Conservation (phyloP, 2,329 filamentous ascomycete species). For the Verticillium dahliae region DNA sequence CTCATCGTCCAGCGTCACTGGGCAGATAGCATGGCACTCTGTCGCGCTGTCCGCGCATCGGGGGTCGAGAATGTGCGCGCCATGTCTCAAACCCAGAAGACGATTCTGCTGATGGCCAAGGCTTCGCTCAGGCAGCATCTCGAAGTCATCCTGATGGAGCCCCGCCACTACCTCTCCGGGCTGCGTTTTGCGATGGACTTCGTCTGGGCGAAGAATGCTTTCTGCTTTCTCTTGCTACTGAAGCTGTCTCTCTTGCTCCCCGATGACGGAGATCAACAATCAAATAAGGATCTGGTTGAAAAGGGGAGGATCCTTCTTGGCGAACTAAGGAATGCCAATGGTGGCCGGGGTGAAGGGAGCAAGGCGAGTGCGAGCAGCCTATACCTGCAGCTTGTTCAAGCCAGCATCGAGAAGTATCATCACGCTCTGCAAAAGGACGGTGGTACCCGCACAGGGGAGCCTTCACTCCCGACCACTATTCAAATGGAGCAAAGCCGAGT, state of each 20-base stretch:
- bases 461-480: not conserved
- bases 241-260: conserved; percentile 43
- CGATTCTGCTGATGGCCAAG: conserved; percentile 43
- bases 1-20: conserved; percentile 46
- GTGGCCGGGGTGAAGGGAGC: conserved; percentile 9
- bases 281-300: conserved; percentile 10
- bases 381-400: conserved; percentile 17
- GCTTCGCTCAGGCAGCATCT: conserved; percentile 43
- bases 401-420: conserved; percentile 16
- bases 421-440: conserved; percentile 1
- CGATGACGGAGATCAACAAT: conserved; percentile 18
- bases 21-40: conserved; percentile 44
- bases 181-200: conserved; percentile 50
- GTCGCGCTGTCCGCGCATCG: conserved; percentile 37
- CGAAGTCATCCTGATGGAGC: conserved; percentile 36
- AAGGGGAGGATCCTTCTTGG: conserved; percentile 14
- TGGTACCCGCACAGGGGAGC: not conserved
- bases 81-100: conserved; percentile 40
- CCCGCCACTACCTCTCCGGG: conserved; percentile 39
- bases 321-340: conserved; percentile 17
- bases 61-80: conserved; percentile 24
- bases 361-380: conserved; percentile 26
- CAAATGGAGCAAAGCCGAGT: not conserved
- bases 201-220: conserved; percentile 52
- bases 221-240: conserved; percentile 48